These are phyloP conservation scores for Pseudogymnoascus sp. DNA, from an alignment of 2,329 filamentous ascomycete genomes.

Conservation along the genomic window DNA sequence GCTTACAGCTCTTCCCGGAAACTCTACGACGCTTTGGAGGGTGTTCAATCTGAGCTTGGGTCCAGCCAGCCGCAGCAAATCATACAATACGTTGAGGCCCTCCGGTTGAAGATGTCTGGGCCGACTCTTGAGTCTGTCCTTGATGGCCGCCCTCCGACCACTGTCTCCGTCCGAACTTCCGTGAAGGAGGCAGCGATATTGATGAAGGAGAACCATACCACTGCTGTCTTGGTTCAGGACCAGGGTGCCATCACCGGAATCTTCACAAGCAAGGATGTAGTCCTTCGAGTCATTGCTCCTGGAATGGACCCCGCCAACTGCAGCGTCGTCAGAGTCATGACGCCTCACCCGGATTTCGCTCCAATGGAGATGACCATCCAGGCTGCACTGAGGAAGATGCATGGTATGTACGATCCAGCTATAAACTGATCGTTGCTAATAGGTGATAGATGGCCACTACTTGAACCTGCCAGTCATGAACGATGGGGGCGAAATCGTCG, in stretches of 20 bases:
- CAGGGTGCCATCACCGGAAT: conserved; percentile 97
- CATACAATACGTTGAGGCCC: conserved; percentile 95
- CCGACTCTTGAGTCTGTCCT: conserved; percentile 92
- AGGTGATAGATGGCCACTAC: conserved; percentile 76
- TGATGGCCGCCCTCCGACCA: conserved; percentile 83
- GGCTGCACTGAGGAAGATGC: conserved; percentile 96
- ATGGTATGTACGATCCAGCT: conserved; percentile 54
- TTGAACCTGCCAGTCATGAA: conserved; percentile 98
- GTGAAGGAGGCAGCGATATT: conserved; percentile 90
- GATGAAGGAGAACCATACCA: conserved; percentile 99
- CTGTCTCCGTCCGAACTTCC: conserved; percentile 89
- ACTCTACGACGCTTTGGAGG: conserved; percentile 93
- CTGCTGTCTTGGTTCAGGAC: conserved; percentile 90
- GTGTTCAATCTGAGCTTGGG: conserved; percentile 93
- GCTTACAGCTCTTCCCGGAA: conserved; percentile 97
- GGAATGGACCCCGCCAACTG: conserved; percentile 89
- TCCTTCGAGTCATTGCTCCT: conserved; percentile 93
- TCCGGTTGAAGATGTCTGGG: conserved; percentile 94
- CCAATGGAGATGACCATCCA: conserved; percentile 99
- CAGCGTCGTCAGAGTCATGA: conserved; percentile 98
- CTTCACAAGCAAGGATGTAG: conserved; percentile 98
- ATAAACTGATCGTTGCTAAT: conserved; percentile 19
- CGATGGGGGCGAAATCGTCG: conserved; percentile 90
- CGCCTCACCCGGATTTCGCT: conserved; percentile 95
- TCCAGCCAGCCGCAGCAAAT: conserved; percentile 96